Base-by-base conservation (phyloP, 2,329 filamentous ascomycete species). In the Fusarium udum region DNA sequence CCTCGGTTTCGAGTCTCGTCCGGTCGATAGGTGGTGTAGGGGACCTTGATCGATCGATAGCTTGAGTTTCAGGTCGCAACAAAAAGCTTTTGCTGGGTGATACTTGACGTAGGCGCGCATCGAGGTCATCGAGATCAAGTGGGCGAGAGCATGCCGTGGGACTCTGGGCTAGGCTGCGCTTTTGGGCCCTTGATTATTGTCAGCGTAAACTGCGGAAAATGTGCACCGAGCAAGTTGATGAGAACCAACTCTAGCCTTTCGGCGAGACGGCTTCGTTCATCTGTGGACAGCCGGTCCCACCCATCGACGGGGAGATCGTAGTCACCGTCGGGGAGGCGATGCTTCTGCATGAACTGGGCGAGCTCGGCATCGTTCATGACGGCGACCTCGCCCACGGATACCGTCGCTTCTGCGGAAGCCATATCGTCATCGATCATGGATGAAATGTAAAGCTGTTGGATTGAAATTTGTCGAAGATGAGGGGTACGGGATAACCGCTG, bases 51-150 rank as follows among this genome's bases (percentile, higher is more conserved):
- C n/a, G 31, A 10, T 32, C 16, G 11, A 49, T 32, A 9, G 14
- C 6, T 22, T 32, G 34, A 12, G 52, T 3, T 32, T 40, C 22
- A 22, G 43, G 26, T 32, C 24, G 51, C 4, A 45, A 22, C 12
- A 26, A 53, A n/a, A 36, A n/a, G 39, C 36, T 20, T 7, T 34
- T 48, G 32, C 32, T 37, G 28, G 22, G 7, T 10, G 67, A 53
- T 26, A 67, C 43, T 32, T 71, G 31, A 31, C 45, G 69, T 22
- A 78, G 64, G 34, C 67, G 72, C 16, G 62, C 63, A 49, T 78
- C 61, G 7, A 77, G 67, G 26, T 62, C 64, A 40, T 69, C 61
- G 10, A 77, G 71, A 64, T 78, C 64, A 28, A 78, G 70, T 20
- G 72, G 67, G n/a, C 28, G 52, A 26, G 70, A 68, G 26, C 10